Base-by-base conservation (phyloP, 441 rosid genomes). In the Eutrema salsugineum region DNA sequence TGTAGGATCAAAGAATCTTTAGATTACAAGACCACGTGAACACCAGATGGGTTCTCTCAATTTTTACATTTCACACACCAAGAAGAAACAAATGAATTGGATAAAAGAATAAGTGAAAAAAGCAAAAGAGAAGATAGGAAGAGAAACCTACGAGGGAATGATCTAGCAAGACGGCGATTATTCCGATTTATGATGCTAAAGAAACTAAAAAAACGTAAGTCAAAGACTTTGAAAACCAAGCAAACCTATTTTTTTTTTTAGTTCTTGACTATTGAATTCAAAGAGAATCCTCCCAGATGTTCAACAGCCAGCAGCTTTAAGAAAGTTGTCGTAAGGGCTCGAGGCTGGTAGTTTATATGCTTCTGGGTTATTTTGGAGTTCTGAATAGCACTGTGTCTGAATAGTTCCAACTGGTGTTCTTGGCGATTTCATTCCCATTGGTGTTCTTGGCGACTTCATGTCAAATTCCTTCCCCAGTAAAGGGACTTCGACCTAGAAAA, bases 251-350 rank as follows among this genome's bases (percentile, higher is more conserved):
- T 59, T 36, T 14, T 35, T 55, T 33, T 28, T 30, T n/a, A 20
- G 69, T 73, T 53, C 50, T 60, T 67, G 36, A 60, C 43, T n/a
- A n/a, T n/a, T 51, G 68, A 33, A 42, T 40, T 14, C 22, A 40
- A 66, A 60, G 20, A 44, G 36, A 56, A 58, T n/a, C 67, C 8
- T 57, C 24, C 24, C 20, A 46, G 20, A 51, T 14, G 68, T 75
- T 92, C 87, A 95, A 81, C 96, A 91, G 12, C 97, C 98, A 35
- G 99, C 98, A 55, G 99, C 98, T 88, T 92, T 95, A 61, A 95
- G 84, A 64, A 95, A 91, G 77, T 88, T 84, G 71, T 93, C 98
- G 5, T 79, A 95, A 33, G 99, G 98, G 79, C 90, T 86, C 33
- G 97, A 83, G 11, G 95, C 89, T 5, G 99, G 99, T 70, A 95